phyloP scores from a whole-genome alignment of 208 protist genomes.

The Phytomonas francai region DNA sequence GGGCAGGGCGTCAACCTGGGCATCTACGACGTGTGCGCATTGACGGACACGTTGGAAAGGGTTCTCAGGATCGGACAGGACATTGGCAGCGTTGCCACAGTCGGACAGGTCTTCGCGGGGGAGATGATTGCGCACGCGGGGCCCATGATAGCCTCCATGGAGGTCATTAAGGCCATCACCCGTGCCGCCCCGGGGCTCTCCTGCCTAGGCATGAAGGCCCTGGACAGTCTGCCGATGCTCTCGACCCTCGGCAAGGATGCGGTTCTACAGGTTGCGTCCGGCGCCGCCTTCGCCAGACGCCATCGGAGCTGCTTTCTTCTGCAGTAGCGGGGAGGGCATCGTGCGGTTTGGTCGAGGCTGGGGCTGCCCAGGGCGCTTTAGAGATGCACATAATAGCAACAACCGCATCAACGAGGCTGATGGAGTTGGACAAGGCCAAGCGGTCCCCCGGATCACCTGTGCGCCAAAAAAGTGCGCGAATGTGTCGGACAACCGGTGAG shows the following conservation, averaged over 20 bases:
- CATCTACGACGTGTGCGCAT: conserved; percentile 77
- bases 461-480: neutral
- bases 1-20: conserved; percentile 91
- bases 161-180: conserved; percentile 58
- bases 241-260: conserved; percentile 70
- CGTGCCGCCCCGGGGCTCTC: conserved; percentile 37
- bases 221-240: conserved; percentile 56
- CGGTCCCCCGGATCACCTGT: neutral
- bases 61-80: conserved; percentile 66
- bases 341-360: neutral
- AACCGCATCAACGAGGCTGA: no score
- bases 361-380: neutral
- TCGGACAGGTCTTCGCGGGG: conserved; percentile 61
- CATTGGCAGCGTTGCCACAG: conserved; percentile 59
- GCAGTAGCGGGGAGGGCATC: conserved; percentile 9
- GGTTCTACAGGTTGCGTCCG: conserved; percentile 73
- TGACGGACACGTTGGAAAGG: conserved; percentile 50
- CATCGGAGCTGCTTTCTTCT: conserved; percentile 55
- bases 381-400: neutral
- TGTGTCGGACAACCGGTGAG: neutral
- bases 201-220: conserved; percentile 54
- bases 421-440: neutral
- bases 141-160: conserved; percentile 72
- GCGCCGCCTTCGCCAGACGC: conserved; percentile 50
- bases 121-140: conserved; percentile 74